Base-by-base conservation (phyloP, 78 protist genomes). In the Anaeramoeba flamelloides region DNA sequence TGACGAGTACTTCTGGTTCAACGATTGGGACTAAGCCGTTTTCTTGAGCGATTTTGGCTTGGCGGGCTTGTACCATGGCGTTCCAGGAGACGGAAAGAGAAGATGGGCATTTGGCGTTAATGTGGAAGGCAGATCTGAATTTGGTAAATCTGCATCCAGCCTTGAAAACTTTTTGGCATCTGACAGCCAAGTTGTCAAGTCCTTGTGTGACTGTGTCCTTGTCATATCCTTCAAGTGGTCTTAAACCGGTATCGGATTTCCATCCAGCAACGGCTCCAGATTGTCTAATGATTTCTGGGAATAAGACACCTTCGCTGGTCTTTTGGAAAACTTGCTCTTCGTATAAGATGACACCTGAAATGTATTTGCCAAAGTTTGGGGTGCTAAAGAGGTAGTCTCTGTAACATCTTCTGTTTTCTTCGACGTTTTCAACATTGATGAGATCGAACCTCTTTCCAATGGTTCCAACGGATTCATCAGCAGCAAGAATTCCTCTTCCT, bases 71-170 rank as follows among this genome's bases (percentile, higher is more conserved):
- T 2, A 88, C 76, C 81, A 85, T 74, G 22, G 97, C 96, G 82
- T 89, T 91, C 77, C 83, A 88, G 8, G n/a, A 26, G 78, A 94
- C 87, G 41, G 92, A 75, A 40, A 79, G 78, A 78, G 85, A 82
- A 1, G 94, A 90, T 36, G 93, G 92, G n/a, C 12, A 12, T 12
- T 75, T 82, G 0, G 78, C 84, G 85, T 86, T 84, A 83, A 94
- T 89, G 78, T 86, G 85, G 81, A 90, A 38, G 41, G 86, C 94
- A 33, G 69, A 83, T 84, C 89, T 82, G n/a, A n/a, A n/a, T n/a
- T 94, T 94, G 87, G 94, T 88, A 79, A 94, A 94, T 81, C 94
- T 86, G n/a, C 94, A 95, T 41, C 97, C 97, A 64, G 81, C 83
- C 77, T 81, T 40, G 87, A 91, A 88, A 88, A 92, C 92, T 77